phyloP scores from a whole-genome alignment of 345 rosid species.

The Zanthoxylum bungeanum region DNA sequence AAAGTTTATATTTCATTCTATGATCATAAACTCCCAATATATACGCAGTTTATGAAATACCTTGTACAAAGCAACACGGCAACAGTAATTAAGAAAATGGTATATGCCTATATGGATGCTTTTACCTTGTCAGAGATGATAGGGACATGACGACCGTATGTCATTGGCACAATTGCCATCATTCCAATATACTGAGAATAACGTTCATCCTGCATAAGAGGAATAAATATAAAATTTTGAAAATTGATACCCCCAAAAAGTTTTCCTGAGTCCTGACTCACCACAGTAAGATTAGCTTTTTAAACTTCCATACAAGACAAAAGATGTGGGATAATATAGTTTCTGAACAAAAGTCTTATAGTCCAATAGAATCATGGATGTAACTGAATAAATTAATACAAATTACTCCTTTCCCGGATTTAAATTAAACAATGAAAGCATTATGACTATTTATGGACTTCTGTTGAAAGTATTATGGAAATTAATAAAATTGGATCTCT shows the following conservation, averaged over 20 bases:
- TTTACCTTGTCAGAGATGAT: slow-evolving; percentile 81
- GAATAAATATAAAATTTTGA: background rate
- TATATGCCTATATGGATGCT: slow-evolving; percentile 1
- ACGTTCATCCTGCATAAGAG: slow-evolving; percentile 70
- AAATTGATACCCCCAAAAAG: slow-evolving; percentile 6
- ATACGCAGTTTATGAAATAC: background rate
- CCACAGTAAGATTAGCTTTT: background rate
- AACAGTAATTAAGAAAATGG: background rate
- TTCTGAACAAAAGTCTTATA: background rate
- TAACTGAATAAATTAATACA: background rate
- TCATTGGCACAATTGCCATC: slow-evolving; percentile 97
- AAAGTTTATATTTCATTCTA: background rate
- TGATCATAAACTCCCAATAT: background rate
- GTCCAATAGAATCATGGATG: background rate
- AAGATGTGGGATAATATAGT: background rate
- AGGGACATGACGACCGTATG: slow-evolving; percentile 96
- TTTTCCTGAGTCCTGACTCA: background rate
- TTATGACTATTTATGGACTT: background rate
- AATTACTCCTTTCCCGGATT: background rate
- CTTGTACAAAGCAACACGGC: background rate
- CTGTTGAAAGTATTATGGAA: background rate
- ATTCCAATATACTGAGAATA: slow-evolving; percentile 77
- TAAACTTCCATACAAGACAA: background rate
- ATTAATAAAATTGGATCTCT: background rate
- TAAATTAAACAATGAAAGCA: background rate